Evolutionary conservation across 2,329 filamentous ascomycete species (phyloP).

Genomic region (Elsinoe perseae): DNA sequence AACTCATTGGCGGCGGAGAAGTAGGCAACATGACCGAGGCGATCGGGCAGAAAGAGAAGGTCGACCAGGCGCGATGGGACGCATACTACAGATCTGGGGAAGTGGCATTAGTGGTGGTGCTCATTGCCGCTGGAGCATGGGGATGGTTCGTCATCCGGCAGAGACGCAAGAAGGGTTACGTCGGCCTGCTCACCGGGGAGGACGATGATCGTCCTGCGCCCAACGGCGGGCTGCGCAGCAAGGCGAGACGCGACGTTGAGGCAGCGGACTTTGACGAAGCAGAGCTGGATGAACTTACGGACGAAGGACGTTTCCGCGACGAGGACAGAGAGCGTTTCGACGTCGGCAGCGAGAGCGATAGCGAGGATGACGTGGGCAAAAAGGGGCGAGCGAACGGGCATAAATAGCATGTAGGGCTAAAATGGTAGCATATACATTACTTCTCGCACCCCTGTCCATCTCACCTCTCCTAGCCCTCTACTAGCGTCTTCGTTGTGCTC

Average conservation of each 20-base stretch:
- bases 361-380: constrained; percentile 8
- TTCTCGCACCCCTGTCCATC: neutral
- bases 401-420: neutral
- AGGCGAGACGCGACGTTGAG: constrained; percentile 48
- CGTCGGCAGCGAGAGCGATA: constrained; percentile 15
- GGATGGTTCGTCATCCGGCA: constrained; percentile 60
- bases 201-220: constrained; percentile 34
- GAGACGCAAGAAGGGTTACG: constrained; percentile 43
- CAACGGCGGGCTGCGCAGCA: constrained; percentile 37
- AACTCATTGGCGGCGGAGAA: constrained; percentile 49
- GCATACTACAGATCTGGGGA: constrained; percentile 85
- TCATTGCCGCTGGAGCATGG: constrained; percentile 64
- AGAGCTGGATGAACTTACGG: constrained; percentile 50
- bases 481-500: neutral
- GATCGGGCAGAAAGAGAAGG: constrained; percentile 60
- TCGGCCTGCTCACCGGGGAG: constrained; percentile 33
- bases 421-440: neutral
- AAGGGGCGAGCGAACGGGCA: neutral
- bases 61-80: constrained; percentile 77
- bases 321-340: constrained; percentile 23
- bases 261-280: constrained; percentile 56
- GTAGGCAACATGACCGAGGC: constrained; percentile 41
- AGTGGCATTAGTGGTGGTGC: constrained; percentile 72
- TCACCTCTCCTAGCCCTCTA: neutral
- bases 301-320: constrained; percentile 24